phyloP scores from a whole-genome alignment of 2,329 filamentous ascomycete species.

The Aureobasidium subglaciale region DNA sequence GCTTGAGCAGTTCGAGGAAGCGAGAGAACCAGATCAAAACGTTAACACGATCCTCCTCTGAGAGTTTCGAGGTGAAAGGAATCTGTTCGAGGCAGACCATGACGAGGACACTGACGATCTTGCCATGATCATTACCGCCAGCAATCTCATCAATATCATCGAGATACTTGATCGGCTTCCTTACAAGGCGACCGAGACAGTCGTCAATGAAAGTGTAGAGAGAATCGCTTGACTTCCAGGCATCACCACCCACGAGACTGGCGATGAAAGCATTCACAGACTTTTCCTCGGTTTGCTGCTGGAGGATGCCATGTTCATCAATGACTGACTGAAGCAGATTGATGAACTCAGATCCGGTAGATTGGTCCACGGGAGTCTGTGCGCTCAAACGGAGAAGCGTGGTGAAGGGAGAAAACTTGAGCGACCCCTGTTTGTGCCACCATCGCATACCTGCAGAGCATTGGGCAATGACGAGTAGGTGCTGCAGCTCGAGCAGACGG shows the following conservation, averaged over 20 bases:
- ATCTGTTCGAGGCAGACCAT: conserved; percentile 71
- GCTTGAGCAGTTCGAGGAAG: conserved; percentile 20
- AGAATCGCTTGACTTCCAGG: conserved; percentile 11
- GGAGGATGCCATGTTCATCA: conserved; percentile 60
- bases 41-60: conserved; percentile 16
- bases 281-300: conserved; percentile 34
- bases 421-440: conserved; percentile 66
- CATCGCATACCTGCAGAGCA: conserved; percentile 81
- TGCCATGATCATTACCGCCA: conserved; percentile 22
- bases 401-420: conserved; percentile 63
- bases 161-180: conserved; percentile 75
- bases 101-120: conserved; percentile 55
- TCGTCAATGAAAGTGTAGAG: conserved; percentile 75
- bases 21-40: conserved; percentile 16
- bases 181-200: conserved; percentile 67
- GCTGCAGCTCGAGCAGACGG: conserved; percentile 67
- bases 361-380: conserved; percentile 33
- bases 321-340: conserved; percentile 54
- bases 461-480: conserved; percentile 71
- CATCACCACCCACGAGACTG: conserved; percentile 27
- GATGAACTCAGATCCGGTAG: conserved; percentile 23
- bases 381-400: conserved; percentile 57
- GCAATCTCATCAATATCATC: conserved; percentile 55
- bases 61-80: conserved; percentile 53
- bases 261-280: conserved; percentile 41